These are phyloP conservation scores for Rhodosporidiobolus sp. DNA, from an alignment of 768 basidiomycete genomes.

Conservation along the genomic window DNA sequence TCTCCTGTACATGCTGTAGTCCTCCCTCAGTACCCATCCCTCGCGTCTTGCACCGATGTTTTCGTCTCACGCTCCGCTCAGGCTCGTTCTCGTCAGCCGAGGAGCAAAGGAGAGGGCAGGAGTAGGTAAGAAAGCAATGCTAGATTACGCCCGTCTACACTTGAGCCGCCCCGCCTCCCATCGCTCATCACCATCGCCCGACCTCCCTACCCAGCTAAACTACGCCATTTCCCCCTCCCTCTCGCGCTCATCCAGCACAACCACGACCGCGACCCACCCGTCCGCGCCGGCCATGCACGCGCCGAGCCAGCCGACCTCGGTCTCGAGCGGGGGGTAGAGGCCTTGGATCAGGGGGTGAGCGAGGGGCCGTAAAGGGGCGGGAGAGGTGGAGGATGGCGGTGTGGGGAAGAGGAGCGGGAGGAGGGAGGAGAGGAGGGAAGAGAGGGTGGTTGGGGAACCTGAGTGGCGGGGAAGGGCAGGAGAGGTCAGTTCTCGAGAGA, in stretches of 20 bases:
- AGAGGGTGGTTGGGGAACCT: constrained; percentile 73
- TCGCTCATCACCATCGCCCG: too few relatives aligned
- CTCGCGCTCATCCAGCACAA: constrained; percentile 13
- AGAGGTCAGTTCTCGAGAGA: not conserved
- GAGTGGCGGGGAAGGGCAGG: not conserved
- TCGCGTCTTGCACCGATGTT: too few relatives aligned
- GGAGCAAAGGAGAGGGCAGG: too few relatives aligned
- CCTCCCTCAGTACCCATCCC: too few relatives aligned
- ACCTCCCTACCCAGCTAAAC: too few relatives aligned
- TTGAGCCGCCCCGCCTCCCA: too few relatives aligned
- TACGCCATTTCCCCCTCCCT: too few relatives aligned
- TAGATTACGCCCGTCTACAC: too few relatives aligned
- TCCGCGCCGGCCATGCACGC: constrained; percentile 88
- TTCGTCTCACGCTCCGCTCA: too few relatives aligned
- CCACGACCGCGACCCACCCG: constrained; percentile 61
- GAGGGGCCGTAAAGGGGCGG: constrained; percentile 46
- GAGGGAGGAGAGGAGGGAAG: constrained; percentile 64
- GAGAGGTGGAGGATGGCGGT: not conserved
- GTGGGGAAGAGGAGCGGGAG: constrained; percentile 73
- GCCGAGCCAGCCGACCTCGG: constrained; percentile 92
- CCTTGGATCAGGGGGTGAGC: constrained; percentile 84
- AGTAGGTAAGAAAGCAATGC: too few relatives aligned
- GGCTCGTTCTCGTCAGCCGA: too few relatives aligned
- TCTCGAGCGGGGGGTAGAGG: constrained; percentile 71
- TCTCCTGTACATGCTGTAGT: too few relatives aligned